A percentile compares a stretch with the other conserved stretches of the same genome.
Evolutionary conservation across 768 basidiomycete genomes (phyloP).

Genomic region (Paxillus ammoniavirescens): DNA sequence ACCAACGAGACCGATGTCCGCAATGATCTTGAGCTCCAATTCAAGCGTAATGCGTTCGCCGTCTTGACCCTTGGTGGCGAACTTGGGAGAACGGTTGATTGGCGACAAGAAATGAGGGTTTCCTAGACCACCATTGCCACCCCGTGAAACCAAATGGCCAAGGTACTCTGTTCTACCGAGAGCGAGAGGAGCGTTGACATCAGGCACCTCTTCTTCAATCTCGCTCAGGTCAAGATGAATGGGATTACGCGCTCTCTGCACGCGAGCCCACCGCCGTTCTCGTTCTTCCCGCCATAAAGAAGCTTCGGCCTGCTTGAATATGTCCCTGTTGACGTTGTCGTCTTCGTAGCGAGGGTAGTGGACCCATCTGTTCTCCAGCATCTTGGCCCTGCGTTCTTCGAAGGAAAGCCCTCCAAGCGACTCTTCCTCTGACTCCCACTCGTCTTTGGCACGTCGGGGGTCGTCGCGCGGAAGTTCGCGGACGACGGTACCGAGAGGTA

Average conservation of each 20-base stretch:
- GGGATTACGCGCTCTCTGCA: slow-evolving; percentile 42
- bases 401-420: slow-evolving; percentile 45
- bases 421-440: slow-evolving; percentile 74
- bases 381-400: slow-evolving; percentile 49
- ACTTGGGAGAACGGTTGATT: slow-evolving; percentile 78
- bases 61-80: slow-evolving; percentile 73
- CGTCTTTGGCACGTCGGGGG: slow-evolving; percentile 59
- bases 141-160: slow-evolving; percentile 69
- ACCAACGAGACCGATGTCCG: slow-evolving; percentile 95
- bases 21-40: slow-evolving; percentile 89
- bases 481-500: slow-evolving; percentile 90
- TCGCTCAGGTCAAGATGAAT: slow-evolving; percentile 64
- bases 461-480: slow-evolving; percentile 70
- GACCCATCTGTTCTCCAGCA: slow-evolving; percentile 70
- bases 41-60: slow-evolving; percentile 78
- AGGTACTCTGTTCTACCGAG: slow-evolving; percentile 48
- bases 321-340: slow-evolving; percentile 58
- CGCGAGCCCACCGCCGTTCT: slow-evolving; percentile 48
- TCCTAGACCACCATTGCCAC: slow-evolving; percentile 81
- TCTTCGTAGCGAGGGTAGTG: slow-evolving; percentile 74
- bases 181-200: slow-evolving; percentile 56
- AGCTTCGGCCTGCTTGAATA: slow-evolving; percentile 71
- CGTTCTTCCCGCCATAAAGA: slow-evolving; percentile 60
- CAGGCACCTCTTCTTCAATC: slow-evolving; percentile 35
- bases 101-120: slow-evolving; percentile 82